Evolutionary conservation across 176 grass and related monocot species (phyloP), one percentile per base, ranked within the genome.

Genomic region (Oryza punctata): DNA sequence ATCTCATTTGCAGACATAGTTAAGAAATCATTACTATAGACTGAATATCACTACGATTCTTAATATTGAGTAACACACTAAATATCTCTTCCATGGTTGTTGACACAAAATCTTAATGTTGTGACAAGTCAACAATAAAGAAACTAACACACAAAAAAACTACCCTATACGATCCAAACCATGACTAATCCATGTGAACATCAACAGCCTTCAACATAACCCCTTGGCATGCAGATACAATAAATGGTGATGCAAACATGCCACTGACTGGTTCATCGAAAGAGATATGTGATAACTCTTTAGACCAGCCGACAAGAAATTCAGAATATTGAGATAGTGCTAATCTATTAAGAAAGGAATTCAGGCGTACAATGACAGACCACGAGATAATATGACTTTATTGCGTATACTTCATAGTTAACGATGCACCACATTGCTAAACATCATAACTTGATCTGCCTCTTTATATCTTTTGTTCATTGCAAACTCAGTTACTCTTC

Each of bases 271-370:
- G 32, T 63, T 49, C 21, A n/a, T 14, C 25, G 7, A 30, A 70
- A 68, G 13, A 47, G 2, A 67, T 75, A 75, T 2, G 50, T 21
- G 47, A 57, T 23, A 73, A 60, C 63, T 25, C 25, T 75, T 61
- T 82, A 45, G 11, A 82, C 14, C 10, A 67, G 6, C 64, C 76
- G 25, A 70, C 33, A 78, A 76, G 4, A 79, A 76, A 64, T 72
- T 47, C 30, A 41, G 28, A 61, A 63, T 52, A 47, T 52, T 73
- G 10, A 26, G 19, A 35, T 35, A 26, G 10, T 9, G 18, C 2
- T 46, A 35, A 47, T 12, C 23, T 46, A 46, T 29, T 71, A 16
- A 52, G 41, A 40, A 76, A 29, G 57, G 52, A 44, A 3, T 16
- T 63, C 21, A 77, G 21, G 0, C 67, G 67, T 47, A 86, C 8